Conservation (phyloP, 805 yeast genomes). For the Starmera amethionina region DNA sequence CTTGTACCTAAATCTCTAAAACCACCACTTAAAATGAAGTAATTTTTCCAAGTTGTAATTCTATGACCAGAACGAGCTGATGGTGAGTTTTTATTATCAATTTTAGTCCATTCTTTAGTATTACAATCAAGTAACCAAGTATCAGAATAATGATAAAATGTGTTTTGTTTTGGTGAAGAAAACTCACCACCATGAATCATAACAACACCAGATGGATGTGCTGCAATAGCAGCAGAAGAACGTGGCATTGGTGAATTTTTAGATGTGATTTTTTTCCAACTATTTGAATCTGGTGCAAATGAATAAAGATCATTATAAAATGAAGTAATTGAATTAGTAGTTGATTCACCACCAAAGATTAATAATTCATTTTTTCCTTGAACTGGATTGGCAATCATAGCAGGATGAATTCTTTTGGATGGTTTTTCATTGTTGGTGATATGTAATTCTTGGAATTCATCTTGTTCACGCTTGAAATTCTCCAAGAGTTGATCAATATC, state of each 20-base stretch:
- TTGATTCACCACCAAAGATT: conserved; percentile 83
- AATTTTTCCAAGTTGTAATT: conserved; percentile 87
- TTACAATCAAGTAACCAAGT: conserved; percentile 87
- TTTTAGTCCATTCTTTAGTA: conserved; percentile 82
- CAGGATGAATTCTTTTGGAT: conserved; percentile 57
- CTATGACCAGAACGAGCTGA: conserved; percentile 89
- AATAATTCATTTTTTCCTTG: conserved; percentile 71
- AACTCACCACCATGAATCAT: conserved; percentile 94
- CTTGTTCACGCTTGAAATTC: conserved; percentile 73
- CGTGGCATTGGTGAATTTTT: conserved; percentile 88
- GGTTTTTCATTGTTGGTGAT: conserved; percentile 55
- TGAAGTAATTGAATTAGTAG: conserved; percentile 38
- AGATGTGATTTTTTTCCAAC: conserved; percentile 72
- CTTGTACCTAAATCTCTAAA: conserved; percentile 81
- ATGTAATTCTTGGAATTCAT: conserved; percentile 60
- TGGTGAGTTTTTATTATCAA: conserved; percentile 71
- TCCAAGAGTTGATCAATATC: conserved; percentile 80
- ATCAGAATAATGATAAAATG: conserved; percentile 94
- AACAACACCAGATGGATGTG: conserved; percentile 83
- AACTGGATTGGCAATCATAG: conserved; percentile 65
- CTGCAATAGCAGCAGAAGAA: conserved; percentile 87
- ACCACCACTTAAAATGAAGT: conserved; percentile 79
- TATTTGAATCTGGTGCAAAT: conserved; percentile 66
- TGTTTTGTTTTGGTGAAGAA: conserved; percentile 89
- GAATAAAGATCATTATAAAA: conserved; percentile 78